These are phyloP conservation scores for Helichrysum umbraculigerum DNA, from an alignment of 129 eudicot species.

Conservation along the genomic window DNA sequence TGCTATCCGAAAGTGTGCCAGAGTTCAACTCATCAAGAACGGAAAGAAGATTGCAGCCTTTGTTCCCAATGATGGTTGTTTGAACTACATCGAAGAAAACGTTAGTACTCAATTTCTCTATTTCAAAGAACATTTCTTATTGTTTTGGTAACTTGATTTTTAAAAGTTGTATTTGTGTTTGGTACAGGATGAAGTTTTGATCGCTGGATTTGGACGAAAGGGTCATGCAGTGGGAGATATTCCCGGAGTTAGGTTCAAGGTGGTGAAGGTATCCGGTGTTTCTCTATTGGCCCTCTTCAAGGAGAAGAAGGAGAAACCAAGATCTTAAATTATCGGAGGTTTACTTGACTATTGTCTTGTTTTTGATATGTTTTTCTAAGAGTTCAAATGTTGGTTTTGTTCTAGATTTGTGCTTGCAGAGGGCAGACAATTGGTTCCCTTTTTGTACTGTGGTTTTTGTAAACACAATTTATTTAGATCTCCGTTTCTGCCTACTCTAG, in stretches of 20 bases:
- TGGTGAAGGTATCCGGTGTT: constrained; percentile 72
- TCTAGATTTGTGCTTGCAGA: constrained; percentile 32
- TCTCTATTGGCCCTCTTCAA: constrained; percentile 65
- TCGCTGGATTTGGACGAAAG: constrained; percentile 71
- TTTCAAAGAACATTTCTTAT: background rate
- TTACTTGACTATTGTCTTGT: background rate
- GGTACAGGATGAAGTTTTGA: constrained; percentile 64
- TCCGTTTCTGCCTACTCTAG: background rate
- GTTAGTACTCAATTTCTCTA: constrained; percentile 22
- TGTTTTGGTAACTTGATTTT: background rate
- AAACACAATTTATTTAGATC: constrained; percentile 32
- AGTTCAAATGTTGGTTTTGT: constrained; percentile 21
- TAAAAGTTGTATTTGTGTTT: background rate
- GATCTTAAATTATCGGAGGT: constrained; percentile 39
- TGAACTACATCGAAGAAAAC: constrained; percentile 63
- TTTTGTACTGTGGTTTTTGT: constrained; percentile 38
- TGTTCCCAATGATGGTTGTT: constrained; percentile 64
- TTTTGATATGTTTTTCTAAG: constrained; percentile 25
- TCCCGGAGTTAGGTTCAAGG: constrained; percentile 76
- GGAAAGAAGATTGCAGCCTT: constrained; percentile 68
- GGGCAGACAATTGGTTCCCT: constrained; percentile 28
- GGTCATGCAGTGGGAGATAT: constrained; percentile 81
- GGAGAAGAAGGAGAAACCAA: constrained; percentile 72
- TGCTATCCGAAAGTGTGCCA: constrained; percentile 63
- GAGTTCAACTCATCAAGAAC: constrained; percentile 61